Evolutionary conservation across 129 eudicot genomes (phyloP).

Genomic region (Daucus carota): DH1_v3.0 NC_030386.2:4718501-4719000

Average conservation of each 20-base stretch:
- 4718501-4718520: neutral
- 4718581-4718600: neutral
- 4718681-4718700: neutral
- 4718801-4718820: conserved; percentile 80
- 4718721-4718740: conserved; percentile 21
- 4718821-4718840: conserved; percentile 75
- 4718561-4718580: neutral
- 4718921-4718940: neutral
- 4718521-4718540: neutral
- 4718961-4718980: neutral
- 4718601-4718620: neutral
- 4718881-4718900: neutral
- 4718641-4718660: too few relatives aligned
- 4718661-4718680: neutral
- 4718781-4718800: conserved; percentile 91
- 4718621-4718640: neutral
- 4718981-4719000: conserved; percentile 61
- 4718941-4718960: neutral
- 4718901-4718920: neutral
- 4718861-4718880: neutral
- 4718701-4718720: neutral
- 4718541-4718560: neutral
- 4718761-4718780: conserved; percentile 91
- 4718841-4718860: neutral
- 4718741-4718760: conserved; percentile 96